Evolutionary conservation across 352 stramenopile genomes (phyloP).

Genomic region (Phytophthora multivora): DNA sequence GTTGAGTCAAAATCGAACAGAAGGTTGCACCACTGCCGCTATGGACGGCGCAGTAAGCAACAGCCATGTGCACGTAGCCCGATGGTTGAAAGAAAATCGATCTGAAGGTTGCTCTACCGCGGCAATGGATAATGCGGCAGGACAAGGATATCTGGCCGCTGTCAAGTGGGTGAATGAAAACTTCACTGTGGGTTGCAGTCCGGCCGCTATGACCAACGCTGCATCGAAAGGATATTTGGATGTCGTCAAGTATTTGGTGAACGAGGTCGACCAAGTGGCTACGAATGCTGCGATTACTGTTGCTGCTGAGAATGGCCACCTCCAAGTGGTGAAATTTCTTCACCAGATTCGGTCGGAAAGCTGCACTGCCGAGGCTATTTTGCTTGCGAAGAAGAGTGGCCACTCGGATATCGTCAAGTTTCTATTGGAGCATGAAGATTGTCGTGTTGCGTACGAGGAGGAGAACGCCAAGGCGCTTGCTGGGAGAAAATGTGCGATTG

Average conservation of each 20-base stretch:
- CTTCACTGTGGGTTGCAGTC: constrained; percentile 1
- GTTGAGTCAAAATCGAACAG: constrained; percentile 7
- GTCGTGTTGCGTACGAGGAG: neutral
- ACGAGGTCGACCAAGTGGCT: neutral
- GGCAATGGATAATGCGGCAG: constrained; percentile 14
- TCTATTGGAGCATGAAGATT: neutral
- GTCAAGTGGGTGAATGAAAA: constrained; percentile 11
- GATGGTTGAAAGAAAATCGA: constrained; percentile 12
- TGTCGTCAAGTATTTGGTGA: constrained; percentile 18
- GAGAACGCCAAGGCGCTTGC: too few relatives aligned
- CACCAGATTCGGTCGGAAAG: constrained; percentile 1
- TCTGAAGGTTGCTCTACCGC: constrained; percentile 9
- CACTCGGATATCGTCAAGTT: neutral
- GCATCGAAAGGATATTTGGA: constrained; percentile 24
- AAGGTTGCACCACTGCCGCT: constrained; percentile 15
- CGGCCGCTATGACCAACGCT: constrained; percentile 9
- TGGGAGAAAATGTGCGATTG: constrained; percentile 5
- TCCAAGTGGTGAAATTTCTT: constrained; percentile 17
- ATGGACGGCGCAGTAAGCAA: constrained; percentile 13
- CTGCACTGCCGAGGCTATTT: neutral
- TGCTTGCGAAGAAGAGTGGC: neutral
- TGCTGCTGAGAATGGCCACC: constrained; percentile 22
- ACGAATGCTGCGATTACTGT: constrained; percentile 13
- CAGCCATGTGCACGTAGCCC: constrained; percentile 1
- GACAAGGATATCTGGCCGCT: neutral